phyloP scores from a whole-genome alignment of 2,329 filamentous ascomycete species.

The Xenosphaeropsis pyriputrescens region DNA sequence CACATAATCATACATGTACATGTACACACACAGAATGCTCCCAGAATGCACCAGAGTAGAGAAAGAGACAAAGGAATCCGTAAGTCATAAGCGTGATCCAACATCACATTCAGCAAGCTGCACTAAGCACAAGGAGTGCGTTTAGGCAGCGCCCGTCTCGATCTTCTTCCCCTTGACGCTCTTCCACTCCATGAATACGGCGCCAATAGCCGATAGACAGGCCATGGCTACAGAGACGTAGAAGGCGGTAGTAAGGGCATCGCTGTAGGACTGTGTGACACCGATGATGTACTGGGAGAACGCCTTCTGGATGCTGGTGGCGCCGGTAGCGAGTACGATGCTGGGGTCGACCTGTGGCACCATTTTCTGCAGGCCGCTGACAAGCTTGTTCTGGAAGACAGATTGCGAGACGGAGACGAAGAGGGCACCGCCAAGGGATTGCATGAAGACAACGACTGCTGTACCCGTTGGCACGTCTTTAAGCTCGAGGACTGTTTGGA shows the following conservation, averaged over 20 bases:
- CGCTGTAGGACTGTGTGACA: slow-evolving; percentile 46
- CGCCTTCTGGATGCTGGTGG: slow-evolving; percentile 41
- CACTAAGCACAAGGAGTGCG: too few species aligned
- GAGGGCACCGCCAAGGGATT: slow-evolving; percentile 44
- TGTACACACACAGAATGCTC: too few species aligned
- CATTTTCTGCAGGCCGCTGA: slow-evolving; percentile 19
- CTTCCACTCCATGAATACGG: slow-evolving; percentile 32
- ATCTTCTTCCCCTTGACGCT: slow-evolving; percentile 30
- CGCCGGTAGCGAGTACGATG: slow-evolving; percentile 30
- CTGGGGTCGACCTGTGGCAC: slow-evolving; percentile 26
- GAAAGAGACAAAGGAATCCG: too few species aligned
- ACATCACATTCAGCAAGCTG: too few species aligned
- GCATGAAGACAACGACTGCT: slow-evolving; percentile 39
- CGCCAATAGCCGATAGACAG: slow-evolving; percentile 26
- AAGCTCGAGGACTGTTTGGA: slow-evolving; percentile 31
- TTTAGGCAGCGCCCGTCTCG: slow-evolving; percentile 13
- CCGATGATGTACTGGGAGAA: slow-evolving; percentile 33
- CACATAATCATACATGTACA: too few species aligned
- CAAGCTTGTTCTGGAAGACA: slow-evolving; percentile 22
- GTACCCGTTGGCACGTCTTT: slow-evolving; percentile 32
- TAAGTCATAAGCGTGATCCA: too few species aligned
- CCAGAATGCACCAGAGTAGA: too few species aligned
- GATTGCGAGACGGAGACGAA: slow-evolving; percentile 40
- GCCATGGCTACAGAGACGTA: slow-evolving; percentile 36
- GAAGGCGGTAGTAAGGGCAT: slow-evolving; percentile 35